phyloP scores from a whole-genome alignment of 1,284 basidiomycete species.

The Erythrobasidium hasegawianum region DNA sequence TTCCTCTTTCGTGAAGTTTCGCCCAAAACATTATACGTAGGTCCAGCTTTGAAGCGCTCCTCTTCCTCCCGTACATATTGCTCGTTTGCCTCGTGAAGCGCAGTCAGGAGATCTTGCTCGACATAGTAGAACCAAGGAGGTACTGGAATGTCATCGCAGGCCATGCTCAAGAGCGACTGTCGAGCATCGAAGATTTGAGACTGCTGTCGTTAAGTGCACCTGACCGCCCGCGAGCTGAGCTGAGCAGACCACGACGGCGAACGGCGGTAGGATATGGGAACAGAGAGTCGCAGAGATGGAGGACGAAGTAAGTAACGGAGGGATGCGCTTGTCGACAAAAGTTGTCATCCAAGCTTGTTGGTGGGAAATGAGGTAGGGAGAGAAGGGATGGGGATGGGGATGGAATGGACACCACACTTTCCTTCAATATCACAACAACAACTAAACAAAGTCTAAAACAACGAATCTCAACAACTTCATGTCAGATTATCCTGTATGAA shows the following conservation, averaged over 20 bases:
- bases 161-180: background rate
- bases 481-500: conserved; percentile 56
- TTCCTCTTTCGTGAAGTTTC: background rate
- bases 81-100: background rate
- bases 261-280: too few relatives aligned
- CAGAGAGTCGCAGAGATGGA: too few relatives aligned
- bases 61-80: background rate
- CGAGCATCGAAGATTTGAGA: too few relatives aligned
- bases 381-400: background rate
- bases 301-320: too few relatives aligned
- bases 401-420: background rate
- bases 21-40: background rate
- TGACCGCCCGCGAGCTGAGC: too few relatives aligned
- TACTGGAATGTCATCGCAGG: conserved; percentile 19
- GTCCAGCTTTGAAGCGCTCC: background rate
- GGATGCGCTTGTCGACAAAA: too few relatives aligned
- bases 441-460: too few relatives aligned
- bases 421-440: background rate
- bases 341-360: too few relatives aligned
- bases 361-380: background rate
- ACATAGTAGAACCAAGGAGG: conserved; percentile 3
- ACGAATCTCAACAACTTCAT: too few relatives aligned
- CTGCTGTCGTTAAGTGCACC: too few relatives aligned
- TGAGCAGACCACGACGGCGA: too few relatives aligned
- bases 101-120: conserved; percentile 16